A percentile compares a stretch with the other conserved stretches of the same genome.
phyloP scores from a whole-genome alignment of 73 alveolate genomes.

The Blepharisma stoltei region DNA sequence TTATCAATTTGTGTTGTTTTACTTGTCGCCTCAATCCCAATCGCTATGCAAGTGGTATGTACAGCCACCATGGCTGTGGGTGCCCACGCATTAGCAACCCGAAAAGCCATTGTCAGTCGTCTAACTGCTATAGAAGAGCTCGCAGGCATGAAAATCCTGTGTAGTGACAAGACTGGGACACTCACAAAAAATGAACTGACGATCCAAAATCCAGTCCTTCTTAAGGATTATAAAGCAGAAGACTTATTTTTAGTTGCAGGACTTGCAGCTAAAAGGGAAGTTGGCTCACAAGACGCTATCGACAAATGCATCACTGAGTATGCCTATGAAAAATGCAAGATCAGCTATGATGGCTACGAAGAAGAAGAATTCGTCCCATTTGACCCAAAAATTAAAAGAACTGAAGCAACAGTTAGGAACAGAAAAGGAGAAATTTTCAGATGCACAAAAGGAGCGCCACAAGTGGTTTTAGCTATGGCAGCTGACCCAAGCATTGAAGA shows the following conservation, averaged over 20 bases:
- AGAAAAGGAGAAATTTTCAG: slow-evolving; percentile 14
- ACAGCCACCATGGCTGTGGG: slow-evolving; percentile 47
- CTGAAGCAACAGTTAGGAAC: slow-evolving; percentile 7
- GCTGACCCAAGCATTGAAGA: slow-evolving; percentile 25
- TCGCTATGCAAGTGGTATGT: slow-evolving; percentile 33
- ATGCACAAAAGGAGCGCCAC: slow-evolving; percentile 31
- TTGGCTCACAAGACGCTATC: background rate
- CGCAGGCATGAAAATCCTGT: slow-evolving; percentile 76
- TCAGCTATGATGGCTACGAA: background rate
- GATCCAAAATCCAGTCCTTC: slow-evolving; percentile 6
- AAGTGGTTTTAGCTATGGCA: background rate
- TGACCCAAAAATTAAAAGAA: slow-evolving; percentile 27
- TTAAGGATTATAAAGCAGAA: background rate
- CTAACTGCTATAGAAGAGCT: slow-evolving; percentile 74
- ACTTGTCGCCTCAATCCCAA: slow-evolving; percentile 31
- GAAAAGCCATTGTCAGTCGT: slow-evolving; percentile 66
- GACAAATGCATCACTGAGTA: slow-evolving; percentile 26
- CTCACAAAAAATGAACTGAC: slow-evolving; percentile 56
- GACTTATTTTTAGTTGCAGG: slow-evolving; percentile 29
- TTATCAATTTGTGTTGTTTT: slow-evolving; percentile 26
- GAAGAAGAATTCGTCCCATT: slow-evolving; percentile 31
- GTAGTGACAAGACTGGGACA: slow-evolving; percentile 86
- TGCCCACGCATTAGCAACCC: slow-evolving; percentile 49
- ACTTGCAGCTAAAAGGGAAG: slow-evolving; percentile 20
- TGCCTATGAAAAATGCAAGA: background rate